Evolutionary conservation across 345 rosid species (phyloP).

Genomic region (Populus alba): DNA sequence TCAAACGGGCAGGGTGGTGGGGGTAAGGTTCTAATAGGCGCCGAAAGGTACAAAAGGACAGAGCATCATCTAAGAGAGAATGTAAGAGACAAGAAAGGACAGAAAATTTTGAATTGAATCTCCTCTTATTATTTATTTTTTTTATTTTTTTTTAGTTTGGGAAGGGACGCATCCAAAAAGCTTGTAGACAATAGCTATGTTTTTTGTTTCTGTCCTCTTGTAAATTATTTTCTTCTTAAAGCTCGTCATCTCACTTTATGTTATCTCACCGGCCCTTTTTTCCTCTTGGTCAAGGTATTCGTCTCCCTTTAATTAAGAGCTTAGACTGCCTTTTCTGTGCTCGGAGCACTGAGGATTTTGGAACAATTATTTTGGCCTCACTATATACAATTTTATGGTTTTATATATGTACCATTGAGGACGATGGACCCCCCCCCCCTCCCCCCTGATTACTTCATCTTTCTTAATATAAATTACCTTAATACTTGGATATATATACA

Average conservation of each 20-base stretch:
- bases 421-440: no score
- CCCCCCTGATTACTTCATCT: no score
- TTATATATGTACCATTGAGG: no score
- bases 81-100: slow-evolving; percentile 34
- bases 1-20: slow-evolving; percentile 27
- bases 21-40: slow-evolving; percentile 30
- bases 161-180: slow-evolving; percentile 6
- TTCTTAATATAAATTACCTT: no score
- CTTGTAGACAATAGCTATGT: not conserved
- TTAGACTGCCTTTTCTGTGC: slow-evolving; percentile 19
- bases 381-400: no score
- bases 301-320: slow-evolving; percentile 23
- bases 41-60: slow-evolving; percentile 44
- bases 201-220: slow-evolving; percentile 27
- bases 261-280: not conserved
- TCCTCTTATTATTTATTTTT: not conserved
- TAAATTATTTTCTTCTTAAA: slow-evolving; percentile 21
- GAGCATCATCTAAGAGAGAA: slow-evolving; percentile 15
- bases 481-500: no score
- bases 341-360: not conserved
- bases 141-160: not conserved
- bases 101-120: slow-evolving; percentile 20
- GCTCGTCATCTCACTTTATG: slow-evolving; percentile 18
- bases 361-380: not conserved
- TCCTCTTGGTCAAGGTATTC: slow-evolving; percentile 14